Percentiles rank a stretch among this genome's conserved stretches.
Conservation (phyloP, 306 rosid species). For the Pachyrhizus erosus region DNA sequence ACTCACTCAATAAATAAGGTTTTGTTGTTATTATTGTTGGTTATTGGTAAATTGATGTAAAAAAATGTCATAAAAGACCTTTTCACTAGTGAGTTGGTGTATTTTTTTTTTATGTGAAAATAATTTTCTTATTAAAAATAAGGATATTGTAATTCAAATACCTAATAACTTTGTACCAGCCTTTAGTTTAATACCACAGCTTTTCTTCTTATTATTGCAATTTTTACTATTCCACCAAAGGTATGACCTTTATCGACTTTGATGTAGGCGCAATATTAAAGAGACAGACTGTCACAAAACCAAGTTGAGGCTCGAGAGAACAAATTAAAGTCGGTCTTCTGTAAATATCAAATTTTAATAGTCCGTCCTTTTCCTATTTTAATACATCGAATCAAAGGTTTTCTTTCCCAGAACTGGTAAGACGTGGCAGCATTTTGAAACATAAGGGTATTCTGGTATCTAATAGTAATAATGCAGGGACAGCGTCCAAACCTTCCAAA, state of each 20-base stretch:
- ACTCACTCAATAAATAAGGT: too few species aligned
- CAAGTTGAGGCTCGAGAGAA: too few species aligned
- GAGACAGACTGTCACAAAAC: constrained; percentile 5
- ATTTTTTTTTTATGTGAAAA: too few species aligned
- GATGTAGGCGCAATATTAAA: background rate
- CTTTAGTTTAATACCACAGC: background rate
- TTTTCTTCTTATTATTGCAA: background rate
- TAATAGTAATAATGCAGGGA: background rate
- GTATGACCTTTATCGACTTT: too few species aligned
- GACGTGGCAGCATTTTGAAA: background rate
- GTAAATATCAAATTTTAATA: background rate
- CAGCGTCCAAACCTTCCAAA: background rate
- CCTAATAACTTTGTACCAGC: background rate
- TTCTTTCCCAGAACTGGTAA: background rate
- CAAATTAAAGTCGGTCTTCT: background rate
- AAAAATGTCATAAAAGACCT: too few species aligned
- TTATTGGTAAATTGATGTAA: too few species aligned
- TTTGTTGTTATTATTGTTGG: too few species aligned
- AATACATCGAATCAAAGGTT: background rate
- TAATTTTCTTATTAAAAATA: too few species aligned
- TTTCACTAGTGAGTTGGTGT: too few species aligned
- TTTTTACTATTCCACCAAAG: background rate
- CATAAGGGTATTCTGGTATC: background rate
- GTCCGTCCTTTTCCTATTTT: background rate
- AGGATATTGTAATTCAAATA: background rate